Evolutionary conservation across 1,284 basidiomycete genomes (phyloP), one percentile per base, ranked within the genome.

Genomic region (Ustilago nuda): DNA sequence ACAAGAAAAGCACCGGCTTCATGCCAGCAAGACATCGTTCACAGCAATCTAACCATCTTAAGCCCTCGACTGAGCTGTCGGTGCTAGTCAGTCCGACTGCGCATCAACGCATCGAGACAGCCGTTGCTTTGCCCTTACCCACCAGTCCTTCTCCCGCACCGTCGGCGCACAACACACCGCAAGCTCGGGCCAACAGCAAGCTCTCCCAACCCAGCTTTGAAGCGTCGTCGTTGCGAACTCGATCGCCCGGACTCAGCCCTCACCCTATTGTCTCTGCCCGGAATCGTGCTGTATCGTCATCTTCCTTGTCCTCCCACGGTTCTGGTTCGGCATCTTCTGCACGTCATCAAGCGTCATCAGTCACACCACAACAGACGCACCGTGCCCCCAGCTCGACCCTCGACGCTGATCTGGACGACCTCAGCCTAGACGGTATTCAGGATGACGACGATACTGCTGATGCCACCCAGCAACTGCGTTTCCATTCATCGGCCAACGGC

Each of bases 281-380:
- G 9, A 39, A 48, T 5, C 63, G 75, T 4, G 75, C 75, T 19
- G 56, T 68, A 8, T 77, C 75, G n/a, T 61, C 66, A 0, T 77
- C 75, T 2, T 72, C 69, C 2, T 61, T 62, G 45, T 76, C 73
- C 1, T 76, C 73, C 8, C 73, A 76, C 17, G 68, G 73, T 3
- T 71, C 65, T 3, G 61, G 60, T 8, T 59, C 72, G 46, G 39
- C 54, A 4, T 66, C 60, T 12, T 72, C 64, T 6, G 60, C 64
- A 27, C 53, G 65, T 8, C 17, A 53, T 32, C 63, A 55, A 3
- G 60, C 54, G 8, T 30, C 63, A 9, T 17, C 60, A n/a, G 63
- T 50, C 54, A 57, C 53, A 37, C 53, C 56, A 19, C 63, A 55
- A 4, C 8, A 23, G 30, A 30, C 54, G 4, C n/a, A 60, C 27